phyloP scores from a whole-genome alignment of 2,329 filamentous ascomycete species.

The Epichloe baconii region DNA sequence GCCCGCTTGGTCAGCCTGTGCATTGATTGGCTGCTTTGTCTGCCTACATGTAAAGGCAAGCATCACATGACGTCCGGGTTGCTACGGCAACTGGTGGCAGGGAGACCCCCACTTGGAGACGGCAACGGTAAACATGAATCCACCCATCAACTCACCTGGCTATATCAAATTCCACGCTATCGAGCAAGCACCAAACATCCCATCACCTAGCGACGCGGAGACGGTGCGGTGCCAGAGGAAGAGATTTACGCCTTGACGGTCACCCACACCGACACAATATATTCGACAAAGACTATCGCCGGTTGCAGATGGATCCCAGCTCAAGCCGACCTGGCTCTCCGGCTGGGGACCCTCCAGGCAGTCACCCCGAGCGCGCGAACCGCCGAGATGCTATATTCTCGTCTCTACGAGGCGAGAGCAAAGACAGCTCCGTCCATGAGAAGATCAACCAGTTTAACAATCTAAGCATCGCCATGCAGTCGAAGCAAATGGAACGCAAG shows the following conservation, averaged over 20 bases:
- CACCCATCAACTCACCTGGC: neutral
- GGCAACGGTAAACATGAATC: slow-evolving; percentile 8
- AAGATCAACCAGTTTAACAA: slow-evolving; percentile 63
- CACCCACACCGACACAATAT: slow-evolving; percentile 1
- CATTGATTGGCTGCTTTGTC: no score
- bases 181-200: neutral
- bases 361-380: slow-evolving; percentile 52
- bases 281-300: neutral
- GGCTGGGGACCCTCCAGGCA: slow-evolving; percentile 40
- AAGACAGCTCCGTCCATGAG: slow-evolving; percentile 50
- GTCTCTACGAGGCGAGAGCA: slow-evolving; percentile 24
- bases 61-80: slow-evolving; percentile 12
- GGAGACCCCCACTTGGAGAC: neutral
- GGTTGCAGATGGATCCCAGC: slow-evolving; percentile 25
- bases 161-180: neutral
- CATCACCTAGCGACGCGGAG: neutral
- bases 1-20: no score
- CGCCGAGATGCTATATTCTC: slow-evolving; percentile 25
- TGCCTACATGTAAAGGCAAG: neutral
- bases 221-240: neutral
- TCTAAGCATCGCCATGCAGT: slow-evolving; percentile 46
- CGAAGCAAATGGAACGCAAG: slow-evolving; percentile 49
- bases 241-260: neutral
- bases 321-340: slow-evolving; percentile 41
- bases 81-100: slow-evolving; percentile 3